phyloP scores from a whole-genome alignment of 2,329 filamentous ascomycete species.

The Colletotrichum orchidophilum region DNA sequence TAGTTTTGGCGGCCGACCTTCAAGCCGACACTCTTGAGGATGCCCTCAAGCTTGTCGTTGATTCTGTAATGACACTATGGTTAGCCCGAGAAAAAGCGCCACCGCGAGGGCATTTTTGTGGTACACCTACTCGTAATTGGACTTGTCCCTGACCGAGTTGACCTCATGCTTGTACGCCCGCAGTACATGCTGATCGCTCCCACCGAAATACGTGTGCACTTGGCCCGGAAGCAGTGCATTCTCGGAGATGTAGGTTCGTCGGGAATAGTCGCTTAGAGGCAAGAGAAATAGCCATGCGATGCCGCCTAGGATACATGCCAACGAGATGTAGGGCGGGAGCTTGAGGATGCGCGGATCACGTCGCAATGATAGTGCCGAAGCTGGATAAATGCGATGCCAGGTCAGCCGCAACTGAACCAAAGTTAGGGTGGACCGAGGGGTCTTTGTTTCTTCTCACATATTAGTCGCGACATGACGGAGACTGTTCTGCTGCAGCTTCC shows the following conservation, averaged over 20 bases:
- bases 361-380: slow-evolving; percentile 74
- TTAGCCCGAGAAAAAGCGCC: background rate
- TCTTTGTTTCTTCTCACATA: slow-evolving; percentile 54
- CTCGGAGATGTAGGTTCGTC: slow-evolving; percentile 95
- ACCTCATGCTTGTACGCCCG: slow-evolving; percentile 90
- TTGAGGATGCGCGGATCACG: slow-evolving; percentile 84
- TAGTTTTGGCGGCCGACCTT: slow-evolving; percentile 92
- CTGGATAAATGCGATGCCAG: slow-evolving; percentile 45
- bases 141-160: slow-evolving; percentile 64
- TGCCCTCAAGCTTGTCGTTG: slow-evolving; percentile 77
- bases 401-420: slow-evolving; percentile 1
- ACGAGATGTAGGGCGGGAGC: slow-evolving; percentile 87
- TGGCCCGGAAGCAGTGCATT: slow-evolving; percentile 96
- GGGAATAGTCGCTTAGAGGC: slow-evolving; percentile 89
- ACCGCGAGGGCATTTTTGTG: background rate
- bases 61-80: slow-evolving; percentile 49
- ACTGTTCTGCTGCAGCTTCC: slow-evolving; percentile 11
- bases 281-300: slow-evolving; percentile 90
- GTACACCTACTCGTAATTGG: slow-evolving; percentile 60
- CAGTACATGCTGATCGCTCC: slow-evolving; percentile 95
- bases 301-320: slow-evolving; percentile 85
- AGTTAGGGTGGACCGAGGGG: background rate
- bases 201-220: slow-evolving; percentile 97
- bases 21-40: slow-evolving; percentile 81
- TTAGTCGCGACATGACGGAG: slow-evolving; percentile 60